Conservation (phyloP, 257 asterid genomes). For the Anisodus tanguticus region DNA sequence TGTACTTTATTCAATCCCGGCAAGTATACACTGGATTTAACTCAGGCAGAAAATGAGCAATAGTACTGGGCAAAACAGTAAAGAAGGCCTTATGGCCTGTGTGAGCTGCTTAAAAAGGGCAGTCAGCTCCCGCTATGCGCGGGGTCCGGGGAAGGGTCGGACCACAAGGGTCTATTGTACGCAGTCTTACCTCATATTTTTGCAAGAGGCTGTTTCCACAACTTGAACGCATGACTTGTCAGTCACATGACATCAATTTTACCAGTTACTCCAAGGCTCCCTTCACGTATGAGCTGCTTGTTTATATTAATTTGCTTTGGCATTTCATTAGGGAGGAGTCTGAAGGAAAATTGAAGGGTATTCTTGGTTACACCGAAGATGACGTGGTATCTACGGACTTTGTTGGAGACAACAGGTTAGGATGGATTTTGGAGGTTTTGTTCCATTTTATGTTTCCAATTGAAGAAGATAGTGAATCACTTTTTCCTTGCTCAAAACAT, state of each 20-base stretch:
- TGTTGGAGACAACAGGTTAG: constrained; percentile 81
- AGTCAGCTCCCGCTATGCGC: no score
- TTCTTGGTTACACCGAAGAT: constrained; percentile 87
- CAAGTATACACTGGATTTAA: no score
- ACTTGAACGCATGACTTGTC: no score
- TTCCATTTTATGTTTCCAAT: neutral
- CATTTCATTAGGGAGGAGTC: constrained; percentile 64
- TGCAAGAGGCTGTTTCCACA: no score
- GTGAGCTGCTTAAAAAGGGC: neutral
- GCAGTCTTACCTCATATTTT: no score
- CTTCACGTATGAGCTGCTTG: neutral
- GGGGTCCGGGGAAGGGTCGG: no score
- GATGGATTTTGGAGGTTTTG: neutral
- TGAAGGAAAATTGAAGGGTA: constrained; percentile 75
- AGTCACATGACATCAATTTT: no score
- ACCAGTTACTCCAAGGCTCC: no score
- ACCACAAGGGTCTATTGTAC: no score
- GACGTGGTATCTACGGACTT: constrained; percentile 93
- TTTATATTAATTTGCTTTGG: neutral
- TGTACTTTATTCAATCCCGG: neutral
- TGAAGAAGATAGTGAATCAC: neutral
- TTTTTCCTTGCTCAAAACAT: neutral
- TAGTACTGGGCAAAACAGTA: no score
- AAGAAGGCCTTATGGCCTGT: no score
- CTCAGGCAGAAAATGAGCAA: no score